Conservation (phyloP, 2,329 filamentous ascomycete genomes). For the Venturiaceae sp. region DNA sequence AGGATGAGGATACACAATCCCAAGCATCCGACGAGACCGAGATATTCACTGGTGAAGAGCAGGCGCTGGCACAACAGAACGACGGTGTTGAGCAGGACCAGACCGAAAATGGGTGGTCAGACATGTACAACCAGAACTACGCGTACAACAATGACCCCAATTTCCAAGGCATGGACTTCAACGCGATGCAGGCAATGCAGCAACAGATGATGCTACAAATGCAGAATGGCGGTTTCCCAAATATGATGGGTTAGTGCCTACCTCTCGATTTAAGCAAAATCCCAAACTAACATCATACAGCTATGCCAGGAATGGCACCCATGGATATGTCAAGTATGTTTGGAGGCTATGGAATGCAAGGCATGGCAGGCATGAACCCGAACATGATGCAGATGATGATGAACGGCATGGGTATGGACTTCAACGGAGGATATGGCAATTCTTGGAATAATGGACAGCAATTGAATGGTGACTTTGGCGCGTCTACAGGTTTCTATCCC, state of each 20-base stretch:
- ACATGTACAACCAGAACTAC: background rate
- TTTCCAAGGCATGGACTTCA: background rate
- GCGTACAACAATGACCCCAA: background rate
- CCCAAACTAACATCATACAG: background rate
- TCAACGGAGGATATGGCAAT: conserved; percentile 61
- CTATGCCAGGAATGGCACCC: background rate
- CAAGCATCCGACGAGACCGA: conserved; percentile 2
- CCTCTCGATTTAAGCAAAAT: background rate
- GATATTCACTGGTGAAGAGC: conserved; percentile 5
- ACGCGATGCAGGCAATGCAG: conserved; percentile 46
- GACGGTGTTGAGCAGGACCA: background rate
- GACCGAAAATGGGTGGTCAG: background rate
- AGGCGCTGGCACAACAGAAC: background rate
- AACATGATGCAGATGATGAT: conserved; percentile 66
- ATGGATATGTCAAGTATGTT: conserved; percentile 8
- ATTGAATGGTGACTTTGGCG: conserved; percentile 65
- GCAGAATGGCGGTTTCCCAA: conserved; percentile 55
- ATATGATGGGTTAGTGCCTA: conserved; percentile 74
- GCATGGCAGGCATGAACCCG: conserved; percentile 77
- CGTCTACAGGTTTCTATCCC: conserved; percentile 35
- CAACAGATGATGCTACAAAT: conserved; percentile 39
- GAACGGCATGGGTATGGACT: conserved; percentile 50
- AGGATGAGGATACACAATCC: background rate
- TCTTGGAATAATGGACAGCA: conserved; percentile 58
- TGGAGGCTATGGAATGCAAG: conserved; percentile 29